These are phyloP conservation scores for Hemileia vastatrix DNA, from an alignment of 1,284 basidiomycete species.

Conservation along the genomic window DNA sequence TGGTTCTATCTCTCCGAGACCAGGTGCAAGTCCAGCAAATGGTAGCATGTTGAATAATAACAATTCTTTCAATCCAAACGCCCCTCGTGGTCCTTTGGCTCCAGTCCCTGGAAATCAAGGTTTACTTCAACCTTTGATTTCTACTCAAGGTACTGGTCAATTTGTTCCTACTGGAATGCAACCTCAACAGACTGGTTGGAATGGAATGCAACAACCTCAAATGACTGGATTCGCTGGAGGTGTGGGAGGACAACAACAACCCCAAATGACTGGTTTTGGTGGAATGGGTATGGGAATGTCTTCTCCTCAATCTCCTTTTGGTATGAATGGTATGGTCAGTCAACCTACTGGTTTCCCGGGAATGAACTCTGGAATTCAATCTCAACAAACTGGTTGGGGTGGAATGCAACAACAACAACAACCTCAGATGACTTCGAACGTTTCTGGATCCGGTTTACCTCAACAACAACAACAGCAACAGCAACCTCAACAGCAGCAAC, in stretches of 20 bases:
- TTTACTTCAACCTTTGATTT: constrained; percentile 70
- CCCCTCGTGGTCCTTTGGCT: constrained; percentile 72
- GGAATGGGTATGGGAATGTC: constrained; percentile 18
- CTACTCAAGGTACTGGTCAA: constrained; percentile 37
- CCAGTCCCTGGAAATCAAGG: constrained; percentile 82
- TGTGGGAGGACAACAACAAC: constrained; percentile 21
- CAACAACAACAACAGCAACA: constrained; percentile 34
- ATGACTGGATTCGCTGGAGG: not conserved
- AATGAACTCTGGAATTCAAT: constrained; percentile 1
- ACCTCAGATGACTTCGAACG: constrained; percentile 2
- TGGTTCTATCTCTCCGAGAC: constrained; percentile 25
- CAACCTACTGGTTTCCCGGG: constrained; percentile 2
- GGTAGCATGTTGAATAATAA: constrained; percentile 32
- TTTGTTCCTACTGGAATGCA: constrained; percentile 38
- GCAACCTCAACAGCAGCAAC: constrained; percentile 22
- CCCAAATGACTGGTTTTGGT: constrained; percentile 26
- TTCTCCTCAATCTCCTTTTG: constrained; percentile 2
- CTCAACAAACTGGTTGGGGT: constrained; percentile 16
- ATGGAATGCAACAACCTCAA: not conserved
- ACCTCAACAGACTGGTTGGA: constrained; percentile 26
- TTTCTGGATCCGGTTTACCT: constrained; percentile 8
- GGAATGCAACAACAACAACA: not conserved
- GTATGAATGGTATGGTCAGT: not conserved
- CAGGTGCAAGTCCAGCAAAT: constrained; percentile 21
- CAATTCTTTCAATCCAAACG: constrained; percentile 43